Evolutionary conservation across 2,329 filamentous ascomycete species (phyloP).

Genomic region (Delphinella strobiligena): DNA sequence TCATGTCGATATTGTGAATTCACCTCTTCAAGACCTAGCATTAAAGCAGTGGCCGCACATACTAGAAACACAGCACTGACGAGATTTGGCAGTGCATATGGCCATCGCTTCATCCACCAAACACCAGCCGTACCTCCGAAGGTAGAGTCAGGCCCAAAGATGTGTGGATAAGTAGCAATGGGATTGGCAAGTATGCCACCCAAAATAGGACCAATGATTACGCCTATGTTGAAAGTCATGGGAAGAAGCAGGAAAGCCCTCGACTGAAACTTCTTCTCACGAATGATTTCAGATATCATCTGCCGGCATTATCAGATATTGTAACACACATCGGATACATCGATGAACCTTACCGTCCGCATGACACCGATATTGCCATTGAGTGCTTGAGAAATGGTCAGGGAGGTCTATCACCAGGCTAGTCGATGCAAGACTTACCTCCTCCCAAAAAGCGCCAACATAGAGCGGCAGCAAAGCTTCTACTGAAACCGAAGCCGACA

Average conservation of each 20-base stretch:
- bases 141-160: slow-evolving; percentile 49
- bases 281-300: slow-evolving; percentile 60
- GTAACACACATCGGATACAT: no score
- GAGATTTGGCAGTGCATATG: slow-evolving; percentile 59
- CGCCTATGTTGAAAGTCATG: slow-evolving; percentile 55
- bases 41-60: slow-evolving; percentile 40
- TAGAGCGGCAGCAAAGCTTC: slow-evolving; percentile 48
- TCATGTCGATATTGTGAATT: no score
- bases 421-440: slow-evolving; percentile 8
- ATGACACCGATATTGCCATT: slow-evolving; percentile 67
- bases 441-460: slow-evolving; percentile 57
- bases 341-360: slow-evolving; percentile 39
- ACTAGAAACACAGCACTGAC: slow-evolving; percentile 51
- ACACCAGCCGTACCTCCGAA: slow-evolving; percentile 42
- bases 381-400: no score
- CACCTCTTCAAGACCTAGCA: slow-evolving; percentile 54
- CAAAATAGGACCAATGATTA: slow-evolving; percentile 38
- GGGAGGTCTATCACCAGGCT: no score
- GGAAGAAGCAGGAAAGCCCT: slow-evolving; percentile 48
- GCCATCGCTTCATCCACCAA: slow-evolving; percentile 52
- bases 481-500: slow-evolving; percentile 57
- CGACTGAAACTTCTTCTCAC: slow-evolving; percentile 49
- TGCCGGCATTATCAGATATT: slow-evolving; percentile 1
- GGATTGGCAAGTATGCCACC: slow-evolving; percentile 61
- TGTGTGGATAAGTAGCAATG: slow-evolving; percentile 43